Percentiles rank a stretch among this genome's conserved stretches.
Conservation (phyloP, 1,139 yeast species). For the Saccharomyces hybrid region DNA sequence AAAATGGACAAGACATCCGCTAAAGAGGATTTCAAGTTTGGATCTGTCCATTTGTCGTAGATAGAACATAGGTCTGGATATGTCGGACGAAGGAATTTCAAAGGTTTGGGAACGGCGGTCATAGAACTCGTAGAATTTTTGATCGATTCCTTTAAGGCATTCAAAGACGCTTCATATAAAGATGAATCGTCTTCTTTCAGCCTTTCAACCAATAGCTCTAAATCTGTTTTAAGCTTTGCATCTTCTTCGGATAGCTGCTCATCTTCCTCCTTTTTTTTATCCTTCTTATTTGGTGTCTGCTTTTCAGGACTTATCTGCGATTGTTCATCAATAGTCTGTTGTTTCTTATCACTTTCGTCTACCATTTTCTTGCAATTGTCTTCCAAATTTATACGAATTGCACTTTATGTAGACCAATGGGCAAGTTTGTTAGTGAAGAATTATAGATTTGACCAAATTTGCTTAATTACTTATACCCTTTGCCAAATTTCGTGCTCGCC, state of each 20-base stretch:
- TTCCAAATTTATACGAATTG: background rate
- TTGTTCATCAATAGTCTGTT: background rate
- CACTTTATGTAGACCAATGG: background rate
- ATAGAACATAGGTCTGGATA: constrained; percentile 58
- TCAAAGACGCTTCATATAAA: constrained; percentile 52
- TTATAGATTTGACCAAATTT: background rate
- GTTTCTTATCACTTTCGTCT: background rate
- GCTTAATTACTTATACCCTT: background rate
- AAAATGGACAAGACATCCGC: constrained; percentile 89
- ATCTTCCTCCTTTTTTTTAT: constrained; percentile 36
- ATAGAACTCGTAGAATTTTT: constrained; percentile 93
- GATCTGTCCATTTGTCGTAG: constrained; percentile 58
- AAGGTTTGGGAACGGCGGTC: constrained; percentile 99
- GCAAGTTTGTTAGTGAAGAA: too few species aligned
- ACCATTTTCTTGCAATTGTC: background rate
- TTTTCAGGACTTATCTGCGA: background rate
- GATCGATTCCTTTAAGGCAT: constrained; percentile 64
- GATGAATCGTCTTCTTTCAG: constrained; percentile 45
- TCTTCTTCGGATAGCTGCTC: constrained; percentile 95
- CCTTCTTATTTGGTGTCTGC: constrained; percentile 7
- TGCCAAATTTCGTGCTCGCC: background rate
- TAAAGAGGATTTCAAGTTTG: constrained; percentile 37
- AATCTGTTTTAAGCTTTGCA: constrained; percentile 74
- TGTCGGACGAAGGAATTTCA: constrained; percentile 87
- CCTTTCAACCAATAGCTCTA: constrained; percentile 80